Base-by-base conservation (phyloP, 1,284 basidiomycete species). In the Puccinia novopanici region DNA sequence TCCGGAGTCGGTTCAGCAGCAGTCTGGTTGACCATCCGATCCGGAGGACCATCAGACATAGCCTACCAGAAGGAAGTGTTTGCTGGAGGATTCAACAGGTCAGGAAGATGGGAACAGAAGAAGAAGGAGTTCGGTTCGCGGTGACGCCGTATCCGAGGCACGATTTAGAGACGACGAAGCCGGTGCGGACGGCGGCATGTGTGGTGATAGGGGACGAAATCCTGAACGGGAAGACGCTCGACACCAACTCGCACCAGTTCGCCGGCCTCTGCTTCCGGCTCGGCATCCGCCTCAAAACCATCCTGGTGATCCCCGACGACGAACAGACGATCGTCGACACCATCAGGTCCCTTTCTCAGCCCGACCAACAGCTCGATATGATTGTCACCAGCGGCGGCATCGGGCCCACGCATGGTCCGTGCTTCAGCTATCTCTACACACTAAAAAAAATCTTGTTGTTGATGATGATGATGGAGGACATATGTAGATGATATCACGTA, bases 261-360 rank as follows among this genome's bases (percentile, higher is more conserved):
- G 88, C 88, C 81, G 85, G 94, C 90, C 85, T 94, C 92, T 85
- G 52, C 3, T 96, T 96, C 85, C 91, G 94, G 84, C 89, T 93
- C 59, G 94, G 93, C 0, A 90, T 95, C 71, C 90, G 94, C 81
- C 86, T 95, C 27, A 42, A 17, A 54, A 90, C 92, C 54, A 91
- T 97, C 84, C 94, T 98, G 84, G 94, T 98, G 72, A 92, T 98
- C 74, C 88, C 95, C 0, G 95, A 98, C 84, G 91, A 94, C 76
- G 92, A 94, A 84, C 90, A 90, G 12, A 92, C 94, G 85, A 98
- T 97, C 82, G 88, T 93, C 81, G 93, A 96, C 84, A 93, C 95
- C 0, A 93, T 92, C 48, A 88, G 89, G 75, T 88, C 94, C 6
- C 90, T 98, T 88, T 91, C 92, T n/a, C 86, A 88, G 55, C 10